These are phyloP conservation scores for Trifolium dubium DNA, from an alignment of 306 rosid species.

Conservation along the genomic window DNA sequence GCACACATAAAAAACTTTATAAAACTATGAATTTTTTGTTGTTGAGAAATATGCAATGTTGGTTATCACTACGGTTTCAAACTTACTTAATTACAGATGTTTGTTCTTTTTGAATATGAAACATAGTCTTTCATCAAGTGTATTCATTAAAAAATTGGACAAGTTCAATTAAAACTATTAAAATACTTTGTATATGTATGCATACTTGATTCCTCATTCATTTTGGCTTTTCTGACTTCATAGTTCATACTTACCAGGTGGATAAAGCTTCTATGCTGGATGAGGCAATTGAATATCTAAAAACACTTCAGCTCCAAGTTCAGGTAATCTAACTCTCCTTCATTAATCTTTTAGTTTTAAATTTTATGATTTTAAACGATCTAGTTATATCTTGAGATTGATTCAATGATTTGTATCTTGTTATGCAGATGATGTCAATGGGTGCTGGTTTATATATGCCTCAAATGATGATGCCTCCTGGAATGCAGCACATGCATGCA, in stretches of 20 bases:
- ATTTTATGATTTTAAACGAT: constrained; percentile 10
- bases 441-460: constrained; percentile 93
- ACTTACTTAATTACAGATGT: constrained; percentile 1
- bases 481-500: constrained; percentile 80
- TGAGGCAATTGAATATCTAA: constrained; percentile 97
- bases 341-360: constrained; percentile 19
- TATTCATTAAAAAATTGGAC: constrained; percentile 12
- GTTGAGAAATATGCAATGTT: constrained; percentile 7
- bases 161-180: constrained; percentile 15
- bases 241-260: constrained; percentile 60
- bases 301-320: constrained; percentile 96
- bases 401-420: constrained; percentile 45
- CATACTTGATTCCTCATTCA: constrained; percentile 37
- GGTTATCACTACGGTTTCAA: background rate
- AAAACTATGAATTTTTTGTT: background rate
- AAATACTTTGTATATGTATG: background rate
- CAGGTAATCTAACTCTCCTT: constrained; percentile 57
- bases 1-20: constrained; percentile 34
- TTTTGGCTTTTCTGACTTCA: constrained; percentile 43
- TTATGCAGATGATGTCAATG: constrained; percentile 92
- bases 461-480: constrained; percentile 79
- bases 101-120: constrained; percentile 29
- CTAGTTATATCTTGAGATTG: constrained; percentile 6
- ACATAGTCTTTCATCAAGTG: background rate
- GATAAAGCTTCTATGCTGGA: constrained; percentile 99